These are phyloP conservation scores for Knufia fluminis DNA, from an alignment of 2,329 filamentous ascomycete genomes.

Conservation along the genomic window DNA sequence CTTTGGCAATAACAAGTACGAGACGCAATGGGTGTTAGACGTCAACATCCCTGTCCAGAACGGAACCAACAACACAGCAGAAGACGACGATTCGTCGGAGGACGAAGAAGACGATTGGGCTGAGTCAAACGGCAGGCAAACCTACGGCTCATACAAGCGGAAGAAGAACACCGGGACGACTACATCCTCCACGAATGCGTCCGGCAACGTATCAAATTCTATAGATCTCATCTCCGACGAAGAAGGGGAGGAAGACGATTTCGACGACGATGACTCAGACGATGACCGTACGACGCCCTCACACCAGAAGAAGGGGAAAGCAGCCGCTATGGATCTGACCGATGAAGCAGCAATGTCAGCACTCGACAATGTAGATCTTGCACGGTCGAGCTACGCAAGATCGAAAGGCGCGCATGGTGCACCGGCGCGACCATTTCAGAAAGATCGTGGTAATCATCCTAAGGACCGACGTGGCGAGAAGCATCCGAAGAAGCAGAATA, in stretches of 20 bases:
- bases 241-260: neutral
- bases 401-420: conserved; percentile 2
- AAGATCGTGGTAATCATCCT: neutral
- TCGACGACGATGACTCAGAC: conserved; percentile 1
- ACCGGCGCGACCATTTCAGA: neutral
- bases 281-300: neutral
- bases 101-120: conserved; percentile 11
- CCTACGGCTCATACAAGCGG: conserved; percentile 18
- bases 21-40: conserved; percentile 23
- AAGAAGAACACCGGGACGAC: neutral
- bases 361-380: conserved; percentile 4
- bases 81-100: neutral
- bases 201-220: neutral
- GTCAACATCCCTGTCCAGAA: conserved; percentile 1
- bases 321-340: neutral
- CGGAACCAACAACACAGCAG: neutral
- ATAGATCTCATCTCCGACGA: neutral
- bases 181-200: neutral
- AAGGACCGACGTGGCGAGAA: neutral
- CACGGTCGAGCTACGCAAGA: conserved; percentile 7
- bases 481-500: conserved; percentile 3
- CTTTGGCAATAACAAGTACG: neutral
- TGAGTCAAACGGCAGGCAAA: conserved; percentile 16
- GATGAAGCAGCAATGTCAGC: conserved; percentile 7
- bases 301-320: neutral